Evolutionary conservation across 371 early-diverging fungal species (phyloP).

Genomic region (Rhizomucor miehei): DNA sequence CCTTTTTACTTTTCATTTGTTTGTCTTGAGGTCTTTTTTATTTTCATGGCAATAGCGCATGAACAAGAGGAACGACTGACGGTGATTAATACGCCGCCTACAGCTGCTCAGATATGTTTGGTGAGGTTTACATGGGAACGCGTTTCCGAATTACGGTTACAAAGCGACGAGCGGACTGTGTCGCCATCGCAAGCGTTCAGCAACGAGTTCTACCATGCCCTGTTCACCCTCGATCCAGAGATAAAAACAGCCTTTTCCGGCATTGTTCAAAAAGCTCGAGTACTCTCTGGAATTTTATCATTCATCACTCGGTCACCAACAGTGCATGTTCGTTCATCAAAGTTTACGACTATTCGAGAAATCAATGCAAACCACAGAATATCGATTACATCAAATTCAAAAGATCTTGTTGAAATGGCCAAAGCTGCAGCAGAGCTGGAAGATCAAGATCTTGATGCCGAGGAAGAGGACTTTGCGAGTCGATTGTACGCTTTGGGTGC

Average conservation of each 20-base stretch:
- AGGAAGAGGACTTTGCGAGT: not conserved
- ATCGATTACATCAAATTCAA: too few species aligned
- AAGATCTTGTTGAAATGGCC: too few species aligned
- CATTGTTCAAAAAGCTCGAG: slow-evolving; percentile 40
- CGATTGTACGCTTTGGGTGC: slow-evolving; percentile 23
- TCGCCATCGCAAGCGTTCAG: slow-evolving; percentile 46
- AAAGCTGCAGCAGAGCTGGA: slow-evolving; percentile 13
- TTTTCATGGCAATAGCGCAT: too few species aligned
- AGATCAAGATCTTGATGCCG: not conserved
- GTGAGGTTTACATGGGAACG: slow-evolving; percentile 37
- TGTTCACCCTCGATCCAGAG: slow-evolving; percentile 31
- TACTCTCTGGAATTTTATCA: slow-evolving; percentile 41
- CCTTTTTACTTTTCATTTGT: too few species aligned
- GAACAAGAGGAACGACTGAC: too few species aligned
- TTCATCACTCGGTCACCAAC: slow-evolving; percentile 35
- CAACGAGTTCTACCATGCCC: slow-evolving; percentile 34
- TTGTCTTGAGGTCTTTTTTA: too few species aligned
- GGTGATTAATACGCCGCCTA: slow-evolving; percentile 17
- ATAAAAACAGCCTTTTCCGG: slow-evolving; percentile 21
- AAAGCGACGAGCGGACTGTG: slow-evolving; percentile 24
- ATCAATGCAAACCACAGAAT: too few species aligned
- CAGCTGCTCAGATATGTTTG: slow-evolving; percentile 29
- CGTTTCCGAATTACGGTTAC: slow-evolving; percentile 27
- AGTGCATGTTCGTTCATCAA: too few species aligned
- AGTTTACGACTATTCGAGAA: too few species aligned